Percentiles rank a stretch among this genome's conserved stretches.
phyloP scores from a whole-genome alignment of 345 rosid genomes.

The Mangifera indica region DNA sequence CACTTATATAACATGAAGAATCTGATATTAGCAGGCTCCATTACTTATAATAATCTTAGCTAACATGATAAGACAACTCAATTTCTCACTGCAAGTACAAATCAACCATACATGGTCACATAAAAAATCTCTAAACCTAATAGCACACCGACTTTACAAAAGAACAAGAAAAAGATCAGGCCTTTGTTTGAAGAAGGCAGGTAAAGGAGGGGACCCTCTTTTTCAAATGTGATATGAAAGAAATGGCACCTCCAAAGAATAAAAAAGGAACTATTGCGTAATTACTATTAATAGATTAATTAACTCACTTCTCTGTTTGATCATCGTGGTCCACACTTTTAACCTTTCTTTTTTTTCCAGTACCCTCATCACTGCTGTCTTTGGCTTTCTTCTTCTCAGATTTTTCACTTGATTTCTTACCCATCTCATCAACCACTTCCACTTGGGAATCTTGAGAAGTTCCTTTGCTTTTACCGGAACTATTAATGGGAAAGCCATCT shows the following conservation, averaged over 20 bases:
- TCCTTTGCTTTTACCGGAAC: constrained; percentile 29
- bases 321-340: constrained; percentile 52
- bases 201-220: background rate
- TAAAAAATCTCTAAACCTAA: background rate
- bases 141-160: background rate
- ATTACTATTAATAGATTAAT: background rate
- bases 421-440: constrained; percentile 27
- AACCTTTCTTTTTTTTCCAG: constrained; percentile 60
- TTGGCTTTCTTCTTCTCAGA: constrained; percentile 33
- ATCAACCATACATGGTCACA: background rate
- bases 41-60: background rate
- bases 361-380: constrained; percentile 29
- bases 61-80: background rate
- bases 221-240: background rate
- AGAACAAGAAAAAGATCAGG: background rate
- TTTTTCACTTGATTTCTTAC: constrained; percentile 22
- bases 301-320: constrained; percentile 56
- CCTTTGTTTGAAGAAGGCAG: background rate
- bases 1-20: constrained; percentile 12
- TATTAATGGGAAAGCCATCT: constrained; percentile 82
- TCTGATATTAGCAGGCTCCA: background rate
- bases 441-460: constrained; percentile 24
- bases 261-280: constrained; percentile 1
- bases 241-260: background rate
- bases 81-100: background rate